Evolutionary conservation across 805 yeast species (phyloP).

Genomic region (Hanseniaspora vineae): DNA sequence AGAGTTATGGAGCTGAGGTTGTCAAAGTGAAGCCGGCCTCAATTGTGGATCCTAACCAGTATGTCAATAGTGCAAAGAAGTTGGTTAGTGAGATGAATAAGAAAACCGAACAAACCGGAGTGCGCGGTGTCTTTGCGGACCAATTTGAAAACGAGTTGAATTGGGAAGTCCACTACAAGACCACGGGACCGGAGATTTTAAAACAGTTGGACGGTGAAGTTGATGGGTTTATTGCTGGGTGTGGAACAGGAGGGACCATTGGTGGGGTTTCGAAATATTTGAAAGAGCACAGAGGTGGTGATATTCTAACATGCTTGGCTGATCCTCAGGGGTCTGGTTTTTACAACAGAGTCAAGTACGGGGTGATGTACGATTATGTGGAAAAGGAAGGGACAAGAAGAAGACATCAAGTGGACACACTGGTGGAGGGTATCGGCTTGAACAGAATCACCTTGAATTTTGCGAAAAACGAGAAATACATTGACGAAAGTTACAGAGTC

Average conservation of each 20-base stretch:
- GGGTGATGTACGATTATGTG: slow-evolving; percentile 84
- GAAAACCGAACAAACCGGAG: slow-evolving; percentile 26
- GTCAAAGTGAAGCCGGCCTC: slow-evolving; percentile 89
- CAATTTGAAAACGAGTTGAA: slow-evolving; percentile 90
- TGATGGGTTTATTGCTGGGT: slow-evolving; percentile 77
- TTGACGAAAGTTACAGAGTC: slow-evolving; percentile 74
- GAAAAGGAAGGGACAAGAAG: slow-evolving; percentile 91
- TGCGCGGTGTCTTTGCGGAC: slow-evolving; percentile 72
- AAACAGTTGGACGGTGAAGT: slow-evolving; percentile 50
- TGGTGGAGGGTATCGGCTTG: slow-evolving; percentile 88
- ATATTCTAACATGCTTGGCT: slow-evolving; percentile 51
- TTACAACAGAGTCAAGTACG: slow-evolving; percentile 69
- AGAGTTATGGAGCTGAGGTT: slow-evolving; percentile 66
- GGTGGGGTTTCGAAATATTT: slow-evolving; percentile 78
- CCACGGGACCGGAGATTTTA: slow-evolving; percentile 93
- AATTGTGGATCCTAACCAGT: slow-evolving; percentile 85
- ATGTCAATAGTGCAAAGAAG: slow-evolving; percentile 73
- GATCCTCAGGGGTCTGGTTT: slow-evolving; percentile 97
- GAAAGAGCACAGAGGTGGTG: slow-evolving; percentile 32
- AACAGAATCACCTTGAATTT: slow-evolving; percentile 80
- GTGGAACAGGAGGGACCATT: slow-evolving; percentile 96
- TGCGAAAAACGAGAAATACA: slow-evolving; percentile 48
- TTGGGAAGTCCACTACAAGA: slow-evolving; percentile 69
- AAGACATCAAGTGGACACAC: slow-evolving; percentile 91
- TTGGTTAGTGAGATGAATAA: slow-evolving; percentile 40